A percentile compares a stretch with the other conserved stretches of the same genome.
phyloP scores from a whole-genome alignment of 1,284 basidiomycete genomes.

The Ustilago vetiveriae region DNA sequence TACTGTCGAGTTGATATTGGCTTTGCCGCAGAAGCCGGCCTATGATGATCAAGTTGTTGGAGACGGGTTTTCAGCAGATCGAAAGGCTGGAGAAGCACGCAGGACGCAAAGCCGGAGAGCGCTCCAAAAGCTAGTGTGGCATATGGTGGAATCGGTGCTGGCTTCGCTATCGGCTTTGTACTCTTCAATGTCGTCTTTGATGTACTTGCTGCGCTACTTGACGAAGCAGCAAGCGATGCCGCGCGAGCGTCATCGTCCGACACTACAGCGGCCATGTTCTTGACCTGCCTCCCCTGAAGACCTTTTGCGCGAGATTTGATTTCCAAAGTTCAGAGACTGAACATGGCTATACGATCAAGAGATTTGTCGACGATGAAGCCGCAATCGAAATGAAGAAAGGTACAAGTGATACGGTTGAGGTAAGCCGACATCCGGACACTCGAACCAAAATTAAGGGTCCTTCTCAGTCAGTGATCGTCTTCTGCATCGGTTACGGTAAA shows the following conservation, averaged over 20 bases:
- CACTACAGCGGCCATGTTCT: neutral
- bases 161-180: constrained; percentile 2
- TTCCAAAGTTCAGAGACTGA: neutral
- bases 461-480: constrained; percentile 35
- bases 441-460: constrained; percentile 21
- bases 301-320: too few species aligned
- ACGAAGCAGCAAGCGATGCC: neutral
- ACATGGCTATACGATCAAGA: too few species aligned
- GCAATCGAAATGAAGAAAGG: too few species aligned
- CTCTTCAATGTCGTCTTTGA: neutral
- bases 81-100: constrained; percentile 64
- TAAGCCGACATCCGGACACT: constrained; percentile 15
- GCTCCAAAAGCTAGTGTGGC: constrained; percentile 63
- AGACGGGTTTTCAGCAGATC: constrained; percentile 66
- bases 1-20: constrained; percentile 7
- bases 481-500: neutral
- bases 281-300: too few species aligned
- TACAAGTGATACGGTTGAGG: constrained; percentile 8
- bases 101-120: constrained; percentile 61
- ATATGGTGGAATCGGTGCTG: constrained; percentile 46
- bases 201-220: neutral
- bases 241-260: constrained; percentile 9
- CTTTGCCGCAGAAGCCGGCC: neutral
- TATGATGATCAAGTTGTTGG: constrained; percentile 52
- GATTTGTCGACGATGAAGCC: too few species aligned